These are phyloP conservation scores for Marasmius fiardii DNA, from an alignment of 1,284 basidiomycete species.

Conservation along the genomic window DNA sequence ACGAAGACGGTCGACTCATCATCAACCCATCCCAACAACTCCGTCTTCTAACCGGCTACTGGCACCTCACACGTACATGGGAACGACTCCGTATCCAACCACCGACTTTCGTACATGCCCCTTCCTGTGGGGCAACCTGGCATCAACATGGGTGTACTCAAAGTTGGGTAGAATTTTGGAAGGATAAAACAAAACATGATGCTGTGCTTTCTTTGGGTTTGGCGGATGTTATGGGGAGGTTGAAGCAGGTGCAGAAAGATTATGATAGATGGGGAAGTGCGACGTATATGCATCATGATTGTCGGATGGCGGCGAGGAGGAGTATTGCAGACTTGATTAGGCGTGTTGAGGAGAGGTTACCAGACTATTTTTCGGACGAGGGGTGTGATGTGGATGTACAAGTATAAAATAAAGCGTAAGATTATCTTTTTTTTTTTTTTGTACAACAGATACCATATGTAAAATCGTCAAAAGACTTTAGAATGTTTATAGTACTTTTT, in stretches of 20 bases:
- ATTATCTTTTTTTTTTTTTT: no score
- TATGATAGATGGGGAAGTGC: constrained; percentile 65
- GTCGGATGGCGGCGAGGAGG: constrained; percentile 51
- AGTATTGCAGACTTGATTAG: constrained; percentile 51
- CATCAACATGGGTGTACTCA: constrained; percentile 65
- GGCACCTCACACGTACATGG: constrained; percentile 61
- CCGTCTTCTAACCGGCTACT: constrained; percentile 61
- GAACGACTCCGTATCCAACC: constrained; percentile 53
- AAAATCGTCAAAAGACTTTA: no score
- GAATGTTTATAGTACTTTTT: background rate
- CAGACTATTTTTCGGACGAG: constrained; percentile 53
- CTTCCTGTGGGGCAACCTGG: constrained; percentile 61
- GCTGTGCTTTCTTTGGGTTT: constrained; percentile 50
- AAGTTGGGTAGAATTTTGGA: constrained; percentile 68
- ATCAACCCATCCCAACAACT: constrained; percentile 55
- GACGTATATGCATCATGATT: constrained; percentile 73
- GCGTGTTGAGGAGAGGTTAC: constrained; percentile 49
- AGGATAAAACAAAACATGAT: constrained; percentile 61
- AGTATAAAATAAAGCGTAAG: no score
- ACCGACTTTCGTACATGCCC: constrained; percentile 55
- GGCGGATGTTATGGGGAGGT: constrained; percentile 60
- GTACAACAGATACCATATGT: no score
- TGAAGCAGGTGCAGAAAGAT: constrained; percentile 56
- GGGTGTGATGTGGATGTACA: constrained; percentile 8
- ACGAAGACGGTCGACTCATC: constrained; percentile 41